phyloP scores from a whole-genome alignment of 305 asterid species.

The Fraxinus sp. region DNA sequence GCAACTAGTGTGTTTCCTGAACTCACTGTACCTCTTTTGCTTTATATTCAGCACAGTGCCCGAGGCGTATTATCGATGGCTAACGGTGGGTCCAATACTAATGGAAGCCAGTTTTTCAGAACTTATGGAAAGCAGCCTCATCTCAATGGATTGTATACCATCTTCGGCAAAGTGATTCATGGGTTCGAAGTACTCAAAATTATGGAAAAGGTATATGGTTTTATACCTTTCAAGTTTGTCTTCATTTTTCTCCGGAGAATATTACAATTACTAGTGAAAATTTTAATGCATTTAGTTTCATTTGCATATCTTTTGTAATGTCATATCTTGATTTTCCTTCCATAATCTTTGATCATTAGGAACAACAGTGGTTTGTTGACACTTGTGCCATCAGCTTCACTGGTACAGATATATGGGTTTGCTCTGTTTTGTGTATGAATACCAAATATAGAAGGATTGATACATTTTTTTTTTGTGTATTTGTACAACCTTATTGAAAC shows the following conservation, averaged over 20 bases:
- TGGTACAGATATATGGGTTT: not conserved
- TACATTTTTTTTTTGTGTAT: not conserved
- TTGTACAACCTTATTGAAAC: not conserved
- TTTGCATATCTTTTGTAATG: conserved; percentile 19
- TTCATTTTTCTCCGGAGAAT: not conserved
- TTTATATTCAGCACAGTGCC: conserved; percentile 77
- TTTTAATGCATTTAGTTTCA: conserved; percentile 3
- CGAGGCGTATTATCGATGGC: conserved; percentile 93
- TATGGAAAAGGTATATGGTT: conserved; percentile 84
- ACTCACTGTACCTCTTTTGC: not conserved
- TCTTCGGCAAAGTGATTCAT: conserved; percentile 94
- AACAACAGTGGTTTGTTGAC: not conserved
- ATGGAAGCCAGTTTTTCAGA: conserved; percentile 92
- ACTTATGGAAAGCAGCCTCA: conserved; percentile 85
- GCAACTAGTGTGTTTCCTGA: not conserved
- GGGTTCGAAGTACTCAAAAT: conserved; percentile 94
- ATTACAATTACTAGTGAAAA: not conserved
- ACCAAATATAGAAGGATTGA: not conserved
- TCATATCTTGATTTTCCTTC: not conserved
- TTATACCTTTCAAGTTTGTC: conserved; percentile 5
- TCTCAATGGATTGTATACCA: conserved; percentile 84
- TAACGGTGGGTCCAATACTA: conserved; percentile 88
- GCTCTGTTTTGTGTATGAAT: not conserved
- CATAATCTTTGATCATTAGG: conserved; percentile 14
- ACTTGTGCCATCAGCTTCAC: not conserved